Percentiles rank a stretch among this genome's conserved stretches.
These are phyloP conservation scores for Aspergillus uvarum DNA, from an alignment of 2,329 filamentous ascomycete genomes.

Conservation along the genomic window DNA sequence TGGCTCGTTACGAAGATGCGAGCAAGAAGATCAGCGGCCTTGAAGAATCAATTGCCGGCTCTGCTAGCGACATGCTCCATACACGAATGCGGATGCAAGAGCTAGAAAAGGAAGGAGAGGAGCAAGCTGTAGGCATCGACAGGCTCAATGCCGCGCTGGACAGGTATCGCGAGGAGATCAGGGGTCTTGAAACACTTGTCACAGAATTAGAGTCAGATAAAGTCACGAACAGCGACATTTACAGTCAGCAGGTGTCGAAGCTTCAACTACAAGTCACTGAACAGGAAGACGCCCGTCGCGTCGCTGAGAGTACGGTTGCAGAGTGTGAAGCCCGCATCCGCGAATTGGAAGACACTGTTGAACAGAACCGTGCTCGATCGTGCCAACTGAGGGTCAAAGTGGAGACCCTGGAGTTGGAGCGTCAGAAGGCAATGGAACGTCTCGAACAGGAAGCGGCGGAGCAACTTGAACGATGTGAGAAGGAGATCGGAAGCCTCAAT, in stretches of 20 bases:
- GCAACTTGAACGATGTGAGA: slow-evolving; percentile 30
- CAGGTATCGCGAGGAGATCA: slow-evolving; percentile 46
- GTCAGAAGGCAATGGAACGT: slow-evolving; percentile 21
- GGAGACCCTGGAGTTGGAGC: slow-evolving; percentile 36
- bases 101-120: slow-evolving; percentile 41
- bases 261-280: slow-evolving; percentile 36
- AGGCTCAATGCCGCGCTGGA: slow-evolving; percentile 44
- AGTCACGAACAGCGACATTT: slow-evolving; percentile 25
- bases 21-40: slow-evolving; percentile 38
- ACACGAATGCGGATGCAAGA: slow-evolving; percentile 45
- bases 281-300: slow-evolving; percentile 34
- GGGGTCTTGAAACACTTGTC: slow-evolving; percentile 44
- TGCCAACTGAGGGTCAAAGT: slow-evolving; percentile 37
- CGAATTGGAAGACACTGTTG: slow-evolving; percentile 36
- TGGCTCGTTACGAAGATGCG: slow-evolving; percentile 39
- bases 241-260: slow-evolving; percentile 31
- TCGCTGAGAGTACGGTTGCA: slow-evolving; percentile 37
- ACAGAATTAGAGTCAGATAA: slow-evolving; percentile 43
- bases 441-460: slow-evolving; percentile 26
- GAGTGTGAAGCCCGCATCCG: slow-evolving; percentile 37
- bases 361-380: slow-evolving; percentile 36
- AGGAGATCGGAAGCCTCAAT: slow-evolving; percentile 42
- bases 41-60: slow-evolving; percentile 42
- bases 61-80: slow-evolving; percentile 47
- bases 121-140: slow-evolving; percentile 44